Evolutionary conservation across 2,329 filamentous ascomycete species (phyloP).

Genomic region (Diaporthe ilicicola): DNA sequence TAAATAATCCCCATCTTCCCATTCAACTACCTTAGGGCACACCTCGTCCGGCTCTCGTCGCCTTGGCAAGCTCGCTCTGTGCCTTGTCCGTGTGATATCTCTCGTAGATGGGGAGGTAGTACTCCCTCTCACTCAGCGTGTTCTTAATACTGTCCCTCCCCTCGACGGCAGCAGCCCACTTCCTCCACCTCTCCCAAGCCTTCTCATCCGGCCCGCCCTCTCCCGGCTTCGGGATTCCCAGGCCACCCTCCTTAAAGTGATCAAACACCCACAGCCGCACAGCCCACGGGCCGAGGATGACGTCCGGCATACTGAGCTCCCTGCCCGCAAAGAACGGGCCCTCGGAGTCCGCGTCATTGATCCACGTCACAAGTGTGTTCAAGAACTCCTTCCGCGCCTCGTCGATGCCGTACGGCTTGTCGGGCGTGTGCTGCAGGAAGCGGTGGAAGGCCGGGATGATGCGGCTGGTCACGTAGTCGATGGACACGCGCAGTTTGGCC

Average conservation of each 20-base stretch:
- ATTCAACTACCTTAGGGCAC: slow-evolving; percentile 58
- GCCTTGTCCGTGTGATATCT: slow-evolving; percentile 70
- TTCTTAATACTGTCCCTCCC: slow-evolving; percentile 67
- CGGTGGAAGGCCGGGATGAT: slow-evolving; percentile 75
- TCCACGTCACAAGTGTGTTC: slow-evolving; percentile 83
- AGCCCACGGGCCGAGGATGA: slow-evolving; percentile 75
- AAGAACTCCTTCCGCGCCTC: slow-evolving; percentile 99
- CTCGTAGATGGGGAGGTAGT: slow-evolving; percentile 73
- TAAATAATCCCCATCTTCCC: not conserved
- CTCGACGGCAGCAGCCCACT: slow-evolving; percentile 67
- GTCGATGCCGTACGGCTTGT: slow-evolving; percentile 85
- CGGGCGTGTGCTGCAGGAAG: slow-evolving; percentile 60
- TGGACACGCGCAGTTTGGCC: slow-evolving; percentile 74
- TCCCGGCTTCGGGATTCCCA: slow-evolving; percentile 49
- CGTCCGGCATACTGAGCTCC: slow-evolving; percentile 69
- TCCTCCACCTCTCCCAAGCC: slow-evolving; percentile 69
- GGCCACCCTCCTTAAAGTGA: slow-evolving; percentile 69
- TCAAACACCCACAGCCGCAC: slow-evolving; percentile 76
- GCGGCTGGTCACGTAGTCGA: slow-evolving; percentile 71
- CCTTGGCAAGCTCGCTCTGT: slow-evolving; percentile 65
- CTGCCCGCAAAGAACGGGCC: slow-evolving; percentile 73
- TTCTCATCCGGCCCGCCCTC: slow-evolving; percentile 58
- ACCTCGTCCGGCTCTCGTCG: slow-evolving; percentile 67
- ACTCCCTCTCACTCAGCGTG: slow-evolving; percentile 71
- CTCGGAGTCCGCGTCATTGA: slow-evolving; percentile 52